Conservation (phyloP, 139 green algal species). For the Gonium pectorale region DNA sequence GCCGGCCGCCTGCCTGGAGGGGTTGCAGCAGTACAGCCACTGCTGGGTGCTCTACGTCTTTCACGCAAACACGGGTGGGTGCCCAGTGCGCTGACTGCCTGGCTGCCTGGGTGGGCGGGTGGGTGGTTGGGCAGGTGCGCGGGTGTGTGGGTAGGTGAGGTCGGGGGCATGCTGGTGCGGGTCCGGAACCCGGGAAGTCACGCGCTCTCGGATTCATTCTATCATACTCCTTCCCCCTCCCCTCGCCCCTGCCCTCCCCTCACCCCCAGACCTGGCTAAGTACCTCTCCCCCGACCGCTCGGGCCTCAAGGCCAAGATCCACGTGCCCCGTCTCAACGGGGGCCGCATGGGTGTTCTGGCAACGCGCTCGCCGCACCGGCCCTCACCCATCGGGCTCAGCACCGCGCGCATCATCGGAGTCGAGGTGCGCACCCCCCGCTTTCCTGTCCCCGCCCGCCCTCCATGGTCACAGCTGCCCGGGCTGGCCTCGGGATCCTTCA, state of each 20-base stretch:
- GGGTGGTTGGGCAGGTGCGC: neutral
- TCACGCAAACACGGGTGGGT: conserved; percentile 92
- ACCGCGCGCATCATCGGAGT: conserved; percentile 74
- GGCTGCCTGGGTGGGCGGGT: neutral
- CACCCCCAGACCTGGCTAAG: conserved; percentile 56
- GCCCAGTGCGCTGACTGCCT: no score
- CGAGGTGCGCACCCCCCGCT: no score
- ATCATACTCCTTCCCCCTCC: neutral
- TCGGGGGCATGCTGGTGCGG: no score
- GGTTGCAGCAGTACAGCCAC: conserved; percentile 89
- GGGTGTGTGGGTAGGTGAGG: neutral
- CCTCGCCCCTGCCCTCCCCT: neutral
- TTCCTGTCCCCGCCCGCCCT: no score
- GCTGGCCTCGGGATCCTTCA: no score
- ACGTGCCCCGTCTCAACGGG: conserved; percentile 89
- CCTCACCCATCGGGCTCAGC: conserved; percentile 85
- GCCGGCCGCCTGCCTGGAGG: conserved; percentile 75
- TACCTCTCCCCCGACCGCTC: conserved; percentile 37
- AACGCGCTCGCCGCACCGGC: conserved; percentile 90
- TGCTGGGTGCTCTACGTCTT: conserved; percentile 96
- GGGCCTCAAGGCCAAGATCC: conserved; percentile 79
- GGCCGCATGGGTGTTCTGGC: conserved; percentile 84
- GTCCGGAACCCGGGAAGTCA: no score
- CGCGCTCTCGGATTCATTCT: neutral
- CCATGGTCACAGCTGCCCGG: no score